Conservation (phyloP, 768 basidiomycete genomes). For the Boletus patriciae region DNA sequence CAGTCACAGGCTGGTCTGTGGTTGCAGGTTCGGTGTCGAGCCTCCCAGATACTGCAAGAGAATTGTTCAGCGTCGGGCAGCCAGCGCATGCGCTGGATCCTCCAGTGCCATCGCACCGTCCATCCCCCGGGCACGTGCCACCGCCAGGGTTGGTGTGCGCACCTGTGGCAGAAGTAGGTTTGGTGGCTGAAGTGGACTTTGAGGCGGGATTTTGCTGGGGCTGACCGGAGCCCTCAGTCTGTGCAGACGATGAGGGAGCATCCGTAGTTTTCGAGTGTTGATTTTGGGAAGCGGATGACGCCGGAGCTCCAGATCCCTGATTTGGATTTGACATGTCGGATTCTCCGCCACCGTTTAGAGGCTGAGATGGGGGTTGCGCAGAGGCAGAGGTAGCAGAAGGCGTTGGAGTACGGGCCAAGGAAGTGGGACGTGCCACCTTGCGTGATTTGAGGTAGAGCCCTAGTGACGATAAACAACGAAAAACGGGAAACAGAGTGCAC, state of each 20-base stretch:
- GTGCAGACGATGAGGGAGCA: constrained; percentile 28
- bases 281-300: constrained; percentile 28
- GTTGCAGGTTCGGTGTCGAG: constrained; percentile 38
- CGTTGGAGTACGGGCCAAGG: constrained; percentile 46
- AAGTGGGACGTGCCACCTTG: constrained; percentile 69
- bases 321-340: constrained; percentile 39
- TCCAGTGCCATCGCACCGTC: constrained; percentile 95
- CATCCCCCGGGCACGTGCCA: constrained; percentile 97
- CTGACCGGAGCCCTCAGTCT: constrained; percentile 26
- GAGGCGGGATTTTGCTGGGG: constrained; percentile 28
- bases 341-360: constrained; percentile 36
- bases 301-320: constrained; percentile 36
- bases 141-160: constrained; percentile 32
- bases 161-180: constrained; percentile 31
- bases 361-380: constrained; percentile 31
- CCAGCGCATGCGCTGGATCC: constrained; percentile 91
- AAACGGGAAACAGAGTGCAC: constrained; percentile 34
- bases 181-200: constrained; percentile 28
- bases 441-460: constrained; percentile 86
- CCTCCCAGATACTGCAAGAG: constrained; percentile 47
- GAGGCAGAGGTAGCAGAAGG: constrained; percentile 35
- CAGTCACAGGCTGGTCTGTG: constrained; percentile 22
- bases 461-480: constrained; percentile 41
- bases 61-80: constrained; percentile 96
- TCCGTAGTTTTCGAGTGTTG: constrained; percentile 34